Conservation (phyloP, 1,284 basidiomycete genomes). For the Dichomitus squalens region DNA sequence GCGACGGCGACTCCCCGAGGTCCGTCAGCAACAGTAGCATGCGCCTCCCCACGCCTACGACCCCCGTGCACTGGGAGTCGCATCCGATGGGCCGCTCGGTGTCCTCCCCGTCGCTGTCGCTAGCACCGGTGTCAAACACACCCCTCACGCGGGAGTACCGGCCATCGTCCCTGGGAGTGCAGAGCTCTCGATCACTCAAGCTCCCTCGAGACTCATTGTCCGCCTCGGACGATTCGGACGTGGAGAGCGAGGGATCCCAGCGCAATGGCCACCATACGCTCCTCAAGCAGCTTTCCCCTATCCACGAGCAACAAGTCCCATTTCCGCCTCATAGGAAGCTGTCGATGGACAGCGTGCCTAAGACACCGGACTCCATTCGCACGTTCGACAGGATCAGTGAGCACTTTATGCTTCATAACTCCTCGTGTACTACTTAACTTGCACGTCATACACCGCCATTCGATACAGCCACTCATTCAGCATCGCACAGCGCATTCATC, state of each 20-base stretch:
- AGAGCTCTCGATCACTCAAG: constrained; percentile 29
- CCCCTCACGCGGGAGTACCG: constrained; percentile 4
- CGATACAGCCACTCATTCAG: constrained; percentile 1
- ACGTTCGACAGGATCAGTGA: constrained; percentile 25
- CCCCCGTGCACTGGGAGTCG: constrained; percentile 19
- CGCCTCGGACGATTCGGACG: constrained; percentile 26
- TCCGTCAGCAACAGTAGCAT: constrained; percentile 4
- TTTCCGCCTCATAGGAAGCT: constrained; percentile 25
- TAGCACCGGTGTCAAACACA: constrained; percentile 9
- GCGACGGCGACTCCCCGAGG: constrained; percentile 17
- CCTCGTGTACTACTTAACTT: not conserved
- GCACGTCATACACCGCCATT: not conserved
- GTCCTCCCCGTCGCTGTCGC: constrained; percentile 26
- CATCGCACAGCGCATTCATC: constrained; percentile 47
- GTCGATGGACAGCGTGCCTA: constrained; percentile 32
- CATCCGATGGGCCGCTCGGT: constrained; percentile 23
- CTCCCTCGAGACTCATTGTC: constrained; percentile 21
- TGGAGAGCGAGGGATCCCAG: constrained; percentile 19
- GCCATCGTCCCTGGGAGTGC: constrained; percentile 21
- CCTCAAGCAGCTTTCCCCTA: constrained; percentile 31
- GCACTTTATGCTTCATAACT: constrained; percentile 7
- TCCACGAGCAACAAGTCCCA: constrained; percentile 29
- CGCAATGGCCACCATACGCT: constrained; percentile 5
- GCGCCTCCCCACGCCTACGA: constrained; percentile 4
- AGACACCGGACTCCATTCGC: constrained; percentile 33